Evolutionary conservation across 23 red algal species (phyloP), one percentile per base, ranked within the genome.

Genomic region (Gracilaria gracilis): DNA sequence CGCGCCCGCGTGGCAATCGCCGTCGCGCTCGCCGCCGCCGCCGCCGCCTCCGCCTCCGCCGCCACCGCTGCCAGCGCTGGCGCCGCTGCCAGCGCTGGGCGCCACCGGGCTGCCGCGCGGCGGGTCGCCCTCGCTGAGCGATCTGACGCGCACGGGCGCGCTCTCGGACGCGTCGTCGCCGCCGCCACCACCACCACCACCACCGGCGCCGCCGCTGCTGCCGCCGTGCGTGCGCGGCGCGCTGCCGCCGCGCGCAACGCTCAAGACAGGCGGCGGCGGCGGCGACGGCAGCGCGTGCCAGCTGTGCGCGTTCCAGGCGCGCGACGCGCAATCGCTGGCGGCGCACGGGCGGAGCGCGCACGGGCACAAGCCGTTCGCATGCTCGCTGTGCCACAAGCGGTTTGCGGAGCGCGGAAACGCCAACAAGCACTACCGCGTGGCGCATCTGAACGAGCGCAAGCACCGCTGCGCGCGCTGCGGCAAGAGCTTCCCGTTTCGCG

Each of bases 321-420:
- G n/a, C 79, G 53, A 9, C 35, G 53, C 16, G 4, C 42, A 46
- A 46, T n/a, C n/a, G 42, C 42, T 46, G 42, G 42, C 42, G 42
- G 42, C 42, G 42, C 7, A 50, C 2, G 9, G 50, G 37, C 80
- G 75, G 7, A 20, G 4, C 4, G 75, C 80, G 12, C 19, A 9
- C 19, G 25, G 80, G 9, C 1, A 34, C 59, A 85, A 85, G 64
- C 57, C 37, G 19, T 67, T 89, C 75, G 70, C 72, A 2, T 89
- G 86, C 86, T 13, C 19, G 25, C 32, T 62, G 4, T 89, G 86
- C 27, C 38, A 57, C 57, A 89, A 89, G 40, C 69, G 64, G 3
- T 89, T 89, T 75, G 86, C 72, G n/a, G 86, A 89, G 55, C 86
- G 86, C 35, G 83, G 83, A 21, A 87, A 87, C 69, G 83, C 83